Conservation (phyloP, 129 eudicot species). For the Helianthus annuus region DNA sequence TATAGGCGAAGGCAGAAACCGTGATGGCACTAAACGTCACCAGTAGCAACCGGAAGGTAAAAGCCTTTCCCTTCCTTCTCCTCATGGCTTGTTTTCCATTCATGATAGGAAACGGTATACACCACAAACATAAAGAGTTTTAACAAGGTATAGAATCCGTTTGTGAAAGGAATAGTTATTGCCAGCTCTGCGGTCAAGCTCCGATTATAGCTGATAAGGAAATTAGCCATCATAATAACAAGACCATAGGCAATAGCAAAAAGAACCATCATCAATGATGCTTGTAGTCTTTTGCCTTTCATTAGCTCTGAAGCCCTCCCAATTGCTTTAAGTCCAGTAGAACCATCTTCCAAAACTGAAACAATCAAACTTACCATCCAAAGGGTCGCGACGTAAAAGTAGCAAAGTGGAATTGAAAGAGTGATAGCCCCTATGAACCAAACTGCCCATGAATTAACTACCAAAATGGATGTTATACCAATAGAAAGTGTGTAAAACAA, state of each 20-base stretch:
- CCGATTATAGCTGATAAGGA: constrained; percentile 10
- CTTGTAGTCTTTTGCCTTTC: constrained; percentile 33
- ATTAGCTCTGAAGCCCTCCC: constrained; percentile 38
- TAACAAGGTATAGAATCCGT: constrained; percentile 17
- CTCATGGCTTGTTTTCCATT: constrained; percentile 25
- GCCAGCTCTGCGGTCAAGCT: constrained; percentile 10
- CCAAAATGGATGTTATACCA: constrained; percentile 12
- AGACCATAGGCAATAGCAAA: constrained; percentile 2
- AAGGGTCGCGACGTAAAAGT: constrained; percentile 26
- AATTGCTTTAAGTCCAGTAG: constrained; percentile 33
- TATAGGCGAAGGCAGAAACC: background rate
- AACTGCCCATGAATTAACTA: constrained; percentile 21
- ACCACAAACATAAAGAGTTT: constrained; percentile 39
- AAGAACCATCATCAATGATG: constrained; percentile 30
- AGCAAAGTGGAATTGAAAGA: constrained; percentile 28
- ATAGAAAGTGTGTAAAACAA: constrained; percentile 22
- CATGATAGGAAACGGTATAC: constrained; percentile 40
- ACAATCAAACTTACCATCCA: constrained; percentile 43
- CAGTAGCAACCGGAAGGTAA: constrained; percentile 35
- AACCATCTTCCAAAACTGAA: constrained; percentile 33
- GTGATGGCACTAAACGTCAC: constrained; percentile 18
- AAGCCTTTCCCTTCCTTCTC: constrained; percentile 16
- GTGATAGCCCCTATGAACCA: constrained; percentile 23
- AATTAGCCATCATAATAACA: constrained; percentile 7
- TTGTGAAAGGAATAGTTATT: constrained; percentile 28